Evolutionary conservation across 202 grass and related monocot genomes (phyloP).

Genomic region (Panicum hallii): DNA sequence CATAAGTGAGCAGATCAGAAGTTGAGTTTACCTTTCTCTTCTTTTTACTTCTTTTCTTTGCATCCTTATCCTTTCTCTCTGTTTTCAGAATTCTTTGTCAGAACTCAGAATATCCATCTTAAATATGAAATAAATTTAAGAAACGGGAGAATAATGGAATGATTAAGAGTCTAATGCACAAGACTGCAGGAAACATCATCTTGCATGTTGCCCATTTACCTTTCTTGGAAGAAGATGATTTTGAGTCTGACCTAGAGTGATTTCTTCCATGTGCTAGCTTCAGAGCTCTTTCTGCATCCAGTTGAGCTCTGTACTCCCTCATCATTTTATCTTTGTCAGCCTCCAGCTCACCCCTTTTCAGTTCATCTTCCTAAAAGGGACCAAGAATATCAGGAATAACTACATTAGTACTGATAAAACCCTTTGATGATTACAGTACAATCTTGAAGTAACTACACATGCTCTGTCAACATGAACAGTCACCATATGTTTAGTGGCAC

Average conservation of each 20-base stretch:
- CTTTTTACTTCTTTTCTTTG: conserved; percentile 76
- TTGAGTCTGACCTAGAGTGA: conserved; percentile 52
- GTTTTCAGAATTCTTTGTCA: conserved; percentile 50
- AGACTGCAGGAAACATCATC: conserved; percentile 24
- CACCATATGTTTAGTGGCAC: not conserved
- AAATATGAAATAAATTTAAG: no score
- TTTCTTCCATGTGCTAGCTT: conserved; percentile 82
- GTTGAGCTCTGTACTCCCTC: conserved; percentile 99
- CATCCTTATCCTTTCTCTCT: conserved; percentile 93
- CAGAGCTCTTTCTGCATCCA: conserved; percentile 94
- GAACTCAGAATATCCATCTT: not conserved
- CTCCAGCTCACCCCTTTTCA: conserved; percentile 92
- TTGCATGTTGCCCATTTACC: conserved; percentile 39
- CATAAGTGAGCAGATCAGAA: not conserved
- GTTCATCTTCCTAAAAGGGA: conserved; percentile 82
- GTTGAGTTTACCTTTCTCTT: conserved; percentile 80
- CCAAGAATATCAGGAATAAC: conserved; percentile 15
- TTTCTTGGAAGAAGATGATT: conserved; percentile 74
- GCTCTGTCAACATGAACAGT: not conserved
- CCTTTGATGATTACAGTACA: not conserved
- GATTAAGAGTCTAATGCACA: no score
- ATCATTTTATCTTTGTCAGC: conserved; percentile 99
- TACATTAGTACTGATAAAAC: not conserved
- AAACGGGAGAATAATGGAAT: no score
- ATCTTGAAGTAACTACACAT: conserved; percentile 9